These are phyloP conservation scores for Ogataea corticis DNA, from an alignment of 805 yeast species.

Conservation along the genomic window DNA sequence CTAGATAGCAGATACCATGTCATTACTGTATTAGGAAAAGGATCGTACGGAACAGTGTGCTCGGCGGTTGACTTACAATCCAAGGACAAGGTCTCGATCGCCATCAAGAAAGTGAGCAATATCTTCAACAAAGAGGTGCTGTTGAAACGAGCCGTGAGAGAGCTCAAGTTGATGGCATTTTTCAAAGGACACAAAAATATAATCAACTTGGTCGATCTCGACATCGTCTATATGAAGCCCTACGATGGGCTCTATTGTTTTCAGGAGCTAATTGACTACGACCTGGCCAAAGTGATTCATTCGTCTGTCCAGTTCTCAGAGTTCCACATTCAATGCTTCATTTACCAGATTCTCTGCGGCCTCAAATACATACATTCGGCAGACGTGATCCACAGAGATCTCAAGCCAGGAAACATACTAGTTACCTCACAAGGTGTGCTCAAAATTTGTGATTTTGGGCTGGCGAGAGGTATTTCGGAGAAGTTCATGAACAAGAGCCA, in stretches of 20 bases:
- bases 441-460: conserved; percentile 92
- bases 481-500: conserved; percentile 33
- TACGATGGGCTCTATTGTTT: conserved; percentile 87
- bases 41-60: conserved; percentile 86
- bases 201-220: conserved; percentile 71
- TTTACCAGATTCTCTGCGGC: conserved; percentile 84
- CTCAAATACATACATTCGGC: conserved; percentile 88
- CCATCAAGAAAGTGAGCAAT: conserved; percentile 77
- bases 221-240: conserved; percentile 62
- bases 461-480: conserved; percentile 71
- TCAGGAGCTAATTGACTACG: conserved; percentile 83
- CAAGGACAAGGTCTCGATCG: conserved; percentile 46
- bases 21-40: conserved; percentile 66
- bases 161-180: conserved; percentile 74
- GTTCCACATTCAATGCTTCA: conserved; percentile 72
- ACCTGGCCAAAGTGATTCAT: conserved; percentile 77
- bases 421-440: conserved; percentile 71
- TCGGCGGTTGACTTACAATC: conserved; percentile 60
- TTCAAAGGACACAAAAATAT: conserved; percentile 87
- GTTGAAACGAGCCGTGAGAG: conserved; percentile 79
- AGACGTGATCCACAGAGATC: conserved; percentile 87
- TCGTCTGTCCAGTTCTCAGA: conserved; percentile 79
- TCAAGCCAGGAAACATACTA: conserved; percentile 88
- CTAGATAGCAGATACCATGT: conserved; percentile 63
- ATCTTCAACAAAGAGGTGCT: conserved; percentile 69